phyloP scores from a whole-genome alignment of 23 red algal species.

The Cyanidioschyzon merolae region DNA sequence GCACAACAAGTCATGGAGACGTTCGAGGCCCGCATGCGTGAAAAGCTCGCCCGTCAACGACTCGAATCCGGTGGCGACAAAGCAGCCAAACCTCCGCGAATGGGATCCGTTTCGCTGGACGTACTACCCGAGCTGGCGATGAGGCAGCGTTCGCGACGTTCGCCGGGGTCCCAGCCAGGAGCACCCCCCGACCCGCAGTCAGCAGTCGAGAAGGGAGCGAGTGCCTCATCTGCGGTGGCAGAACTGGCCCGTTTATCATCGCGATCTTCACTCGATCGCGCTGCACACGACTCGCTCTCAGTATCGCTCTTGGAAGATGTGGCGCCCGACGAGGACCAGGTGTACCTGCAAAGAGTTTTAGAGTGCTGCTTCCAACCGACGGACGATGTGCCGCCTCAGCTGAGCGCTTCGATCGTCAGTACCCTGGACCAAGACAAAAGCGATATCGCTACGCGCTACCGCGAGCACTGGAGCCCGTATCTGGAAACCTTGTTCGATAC shows the following conservation, averaged over 20 bases:
- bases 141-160: not conserved
- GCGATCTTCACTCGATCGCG: too few relatives aligned
- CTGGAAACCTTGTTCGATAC: not conserved
- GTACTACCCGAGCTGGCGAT: not conserved
- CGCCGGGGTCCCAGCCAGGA: not conserved
- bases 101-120: not conserved
- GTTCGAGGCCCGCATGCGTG: not conserved
- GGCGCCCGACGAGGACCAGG: not conserved
- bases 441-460: not conserved
- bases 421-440: not conserved
- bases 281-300: not conserved
- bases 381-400: not conserved
- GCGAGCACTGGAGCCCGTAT: not conserved
- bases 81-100: not conserved
- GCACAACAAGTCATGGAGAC: not conserved
- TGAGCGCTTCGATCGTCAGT: not conserved
- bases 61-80: not conserved
- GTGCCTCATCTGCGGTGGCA: too few relatives aligned
- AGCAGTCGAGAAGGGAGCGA: not conserved
- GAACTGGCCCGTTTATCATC: not conserved
- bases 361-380: not conserved
- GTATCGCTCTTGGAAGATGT: not conserved
- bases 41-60: not conserved
- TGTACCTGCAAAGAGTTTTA: not conserved
- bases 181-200: not conserved